phyloP scores from a whole-genome alignment of 306 rosid species.

The Cercis canadensis region DNA sequence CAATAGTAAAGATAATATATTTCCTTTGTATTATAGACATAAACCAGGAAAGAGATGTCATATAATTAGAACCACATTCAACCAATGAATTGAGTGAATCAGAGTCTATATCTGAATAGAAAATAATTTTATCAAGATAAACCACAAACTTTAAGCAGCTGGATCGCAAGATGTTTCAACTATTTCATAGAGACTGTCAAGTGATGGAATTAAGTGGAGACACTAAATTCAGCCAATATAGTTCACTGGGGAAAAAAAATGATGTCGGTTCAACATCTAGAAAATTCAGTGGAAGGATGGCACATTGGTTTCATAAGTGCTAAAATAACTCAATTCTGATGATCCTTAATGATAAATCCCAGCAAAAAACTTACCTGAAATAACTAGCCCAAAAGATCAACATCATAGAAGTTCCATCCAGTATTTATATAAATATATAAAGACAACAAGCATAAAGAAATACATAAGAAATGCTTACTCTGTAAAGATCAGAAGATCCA shows the following conservation, averaged over 20 bases:
- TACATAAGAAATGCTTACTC: constrained; percentile 55
- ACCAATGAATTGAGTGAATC: neutral
- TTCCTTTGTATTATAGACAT: neutral
- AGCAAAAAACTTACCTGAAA: neutral
- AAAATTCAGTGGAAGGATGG: neutral
- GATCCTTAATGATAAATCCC: neutral
- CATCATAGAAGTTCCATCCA: neutral
- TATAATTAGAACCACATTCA: neutral
- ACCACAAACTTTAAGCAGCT: constrained; percentile 23
- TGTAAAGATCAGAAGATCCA: constrained; percentile 94
- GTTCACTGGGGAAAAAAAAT: neutral
- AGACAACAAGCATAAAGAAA: constrained; percentile 15
- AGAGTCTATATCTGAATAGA: neutral
- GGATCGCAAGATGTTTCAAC: neutral
- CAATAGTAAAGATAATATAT: neutral
- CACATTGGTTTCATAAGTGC: neutral
- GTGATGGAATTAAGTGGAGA: neutral
- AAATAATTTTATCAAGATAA: constrained; percentile 18
- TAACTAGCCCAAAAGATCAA: constrained; percentile 23
- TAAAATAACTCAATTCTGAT: constrained; percentile 7
- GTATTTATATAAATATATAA: neutral
- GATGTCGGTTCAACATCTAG: neutral
- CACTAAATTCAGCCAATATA: too few species aligned
- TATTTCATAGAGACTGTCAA: neutral
- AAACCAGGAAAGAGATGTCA: constrained; percentile 6